phyloP scores from a whole-genome alignment of 1,139 yeast species.

The Suhomyces maxii region DNA sequence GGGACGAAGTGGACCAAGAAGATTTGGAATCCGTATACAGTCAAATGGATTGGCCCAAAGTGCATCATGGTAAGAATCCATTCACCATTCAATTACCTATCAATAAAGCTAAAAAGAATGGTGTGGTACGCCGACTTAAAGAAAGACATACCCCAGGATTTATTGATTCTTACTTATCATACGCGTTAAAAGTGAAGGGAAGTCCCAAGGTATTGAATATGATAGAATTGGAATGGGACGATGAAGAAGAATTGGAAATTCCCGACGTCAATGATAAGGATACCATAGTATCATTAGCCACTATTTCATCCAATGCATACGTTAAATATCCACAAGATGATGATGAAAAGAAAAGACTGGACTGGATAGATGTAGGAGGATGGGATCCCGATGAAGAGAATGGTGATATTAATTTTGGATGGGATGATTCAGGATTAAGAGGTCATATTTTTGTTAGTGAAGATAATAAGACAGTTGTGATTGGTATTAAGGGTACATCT shows the following conservation, averaged over 20 bases:
- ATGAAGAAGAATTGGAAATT: constrained; percentile 45
- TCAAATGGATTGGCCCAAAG: constrained; percentile 43
- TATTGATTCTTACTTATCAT: constrained; percentile 64
- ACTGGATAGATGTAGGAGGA: constrained; percentile 81
- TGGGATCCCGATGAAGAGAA: constrained; percentile 49
- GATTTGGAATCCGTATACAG: constrained; percentile 29
- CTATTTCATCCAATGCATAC: constrained; percentile 90
- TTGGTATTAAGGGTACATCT: constrained; percentile 89
- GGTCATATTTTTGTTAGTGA: constrained; percentile 86
- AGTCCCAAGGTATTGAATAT: constrained; percentile 42
- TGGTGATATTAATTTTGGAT: constrained; percentile 61
- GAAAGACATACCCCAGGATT: constrained; percentile 62
- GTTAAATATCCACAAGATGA: constrained; percentile 75
- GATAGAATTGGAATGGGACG: constrained; percentile 57
- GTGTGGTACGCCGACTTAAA: constrained; percentile 47
- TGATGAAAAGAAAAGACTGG: constrained; percentile 48
- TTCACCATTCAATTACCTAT: constrained; percentile 41
- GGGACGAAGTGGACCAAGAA: constrained; percentile 8
- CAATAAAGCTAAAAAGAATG: constrained; percentile 15
- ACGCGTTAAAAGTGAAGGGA: constrained; percentile 48
- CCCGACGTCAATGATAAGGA: constrained; percentile 78
- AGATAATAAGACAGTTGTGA: constrained; percentile 65
- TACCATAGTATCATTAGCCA: constrained; percentile 73
- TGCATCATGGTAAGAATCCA: constrained; percentile 39
- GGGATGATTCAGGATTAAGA: constrained; percentile 81